Evolutionary conservation across 2,329 filamentous ascomycete genomes (phyloP).

Genomic region (Hypoxylon sp.): DNA sequence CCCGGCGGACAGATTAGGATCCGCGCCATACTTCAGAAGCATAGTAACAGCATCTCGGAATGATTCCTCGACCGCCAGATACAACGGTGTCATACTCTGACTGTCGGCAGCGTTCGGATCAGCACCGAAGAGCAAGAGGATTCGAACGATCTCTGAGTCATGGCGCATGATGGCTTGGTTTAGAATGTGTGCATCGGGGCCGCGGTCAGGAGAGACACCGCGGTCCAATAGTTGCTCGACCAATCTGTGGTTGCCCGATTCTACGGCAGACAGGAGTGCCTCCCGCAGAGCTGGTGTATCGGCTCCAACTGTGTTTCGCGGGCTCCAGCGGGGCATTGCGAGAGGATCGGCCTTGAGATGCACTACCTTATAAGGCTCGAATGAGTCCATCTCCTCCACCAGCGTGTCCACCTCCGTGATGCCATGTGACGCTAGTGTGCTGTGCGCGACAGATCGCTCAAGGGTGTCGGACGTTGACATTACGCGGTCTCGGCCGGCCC

Average conservation of each 20-base stretch:
- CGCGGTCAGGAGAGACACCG: constrained; percentile 65
- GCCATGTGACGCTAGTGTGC: constrained; percentile 32
- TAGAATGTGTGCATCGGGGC: constrained; percentile 60
- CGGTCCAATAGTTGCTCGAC: constrained; percentile 69
- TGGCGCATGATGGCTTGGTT: constrained; percentile 64
- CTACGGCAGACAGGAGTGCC: constrained; percentile 65
- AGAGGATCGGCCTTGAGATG: constrained; percentile 63
- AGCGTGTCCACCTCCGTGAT: constrained; percentile 44
- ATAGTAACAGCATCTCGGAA: constrained; percentile 68
- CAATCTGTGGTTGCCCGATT: constrained; percentile 67
- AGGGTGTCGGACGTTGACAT: constrained; percentile 36
- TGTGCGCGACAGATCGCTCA: constrained; percentile 35
- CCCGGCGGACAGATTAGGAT: constrained; percentile 64
- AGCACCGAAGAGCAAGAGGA: constrained; percentile 68
- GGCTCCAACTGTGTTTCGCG: constrained; percentile 58
- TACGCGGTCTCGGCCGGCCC: constrained; percentile 35
- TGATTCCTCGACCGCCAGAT: constrained; percentile 62
- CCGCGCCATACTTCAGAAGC: constrained; percentile 73
- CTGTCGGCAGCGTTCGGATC: constrained; percentile 65
- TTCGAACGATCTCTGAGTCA: constrained; percentile 65
- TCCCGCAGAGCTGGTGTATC: constrained; percentile 59
- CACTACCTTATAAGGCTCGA: constrained; percentile 57
- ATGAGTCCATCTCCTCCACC: constrained; percentile 51
- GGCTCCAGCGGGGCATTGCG: constrained; percentile 64
- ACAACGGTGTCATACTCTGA: constrained; percentile 64